Conservation (phyloP, 208 protist genomes). For the Tritrichomonas musculus region DNA sequence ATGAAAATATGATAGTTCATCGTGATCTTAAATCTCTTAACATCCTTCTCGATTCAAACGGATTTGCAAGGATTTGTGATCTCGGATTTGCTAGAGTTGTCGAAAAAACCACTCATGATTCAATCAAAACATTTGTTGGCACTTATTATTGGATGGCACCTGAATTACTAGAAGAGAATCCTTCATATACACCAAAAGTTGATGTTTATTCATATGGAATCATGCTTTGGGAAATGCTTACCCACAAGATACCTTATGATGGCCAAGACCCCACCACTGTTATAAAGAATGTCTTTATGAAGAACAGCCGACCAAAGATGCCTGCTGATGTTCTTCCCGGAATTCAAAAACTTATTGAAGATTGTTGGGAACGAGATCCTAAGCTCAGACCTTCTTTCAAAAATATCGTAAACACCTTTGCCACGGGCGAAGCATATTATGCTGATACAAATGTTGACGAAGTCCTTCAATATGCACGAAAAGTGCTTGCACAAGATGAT, state of each 20-base stretch:
- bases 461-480: not conserved
- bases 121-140: not conserved
- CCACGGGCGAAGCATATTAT: not conserved
- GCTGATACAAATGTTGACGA: not conserved
- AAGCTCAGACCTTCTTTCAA: not conserved
- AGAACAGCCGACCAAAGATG: not conserved
- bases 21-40: slow-evolving; percentile 53
- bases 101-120: too few species aligned
- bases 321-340: not conserved
- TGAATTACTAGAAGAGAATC: not conserved
- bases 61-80: not conserved
- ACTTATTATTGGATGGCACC: not conserved
- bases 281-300: not conserved
- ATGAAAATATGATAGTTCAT: slow-evolving; percentile 44
- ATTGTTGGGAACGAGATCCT: slow-evolving; percentile 11
- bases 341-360: not conserved
- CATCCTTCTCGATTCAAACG: slow-evolving; percentile 39
- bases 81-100: not conserved
- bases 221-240: not conserved
- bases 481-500: not conserved
- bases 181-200: not conserved
- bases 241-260: not conserved
- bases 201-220: slow-evolving; percentile 2
- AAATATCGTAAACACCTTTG: not conserved
- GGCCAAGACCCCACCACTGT: not conserved